Conservation (phyloP, 2,329 filamentous ascomycete genomes). For the Aspergillus terreus region DNA sequence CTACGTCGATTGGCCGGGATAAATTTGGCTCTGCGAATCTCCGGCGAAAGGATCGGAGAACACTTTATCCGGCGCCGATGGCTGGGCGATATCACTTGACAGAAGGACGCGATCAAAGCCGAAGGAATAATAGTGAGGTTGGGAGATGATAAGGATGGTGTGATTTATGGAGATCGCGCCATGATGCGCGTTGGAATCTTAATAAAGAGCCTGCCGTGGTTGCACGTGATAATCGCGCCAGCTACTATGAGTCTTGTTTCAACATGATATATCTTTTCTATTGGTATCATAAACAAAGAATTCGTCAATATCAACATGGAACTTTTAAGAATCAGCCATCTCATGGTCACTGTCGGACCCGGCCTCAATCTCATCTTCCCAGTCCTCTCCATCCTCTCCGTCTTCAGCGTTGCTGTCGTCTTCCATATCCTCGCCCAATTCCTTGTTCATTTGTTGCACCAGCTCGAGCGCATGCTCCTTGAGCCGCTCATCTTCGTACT, state of each 20-base stretch:
- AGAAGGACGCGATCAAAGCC: neutral
- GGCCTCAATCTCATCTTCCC: constrained; percentile 55
- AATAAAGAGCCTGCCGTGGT: neutral
- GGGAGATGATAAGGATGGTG: neutral
- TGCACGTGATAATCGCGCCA: neutral
- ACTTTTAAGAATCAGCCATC: constrained; percentile 51
- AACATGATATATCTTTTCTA: constrained; percentile 12
- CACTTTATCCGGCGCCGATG: constrained; percentile 28
- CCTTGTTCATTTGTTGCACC: constrained; percentile 55
- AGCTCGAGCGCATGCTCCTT: constrained; percentile 43
- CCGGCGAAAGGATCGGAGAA: constrained; percentile 22
- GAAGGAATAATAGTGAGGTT: neutral
- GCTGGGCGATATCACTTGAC: constrained; percentile 1
- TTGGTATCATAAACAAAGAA: constrained; percentile 15
- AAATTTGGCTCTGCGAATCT: constrained; percentile 26
- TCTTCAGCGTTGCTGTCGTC: constrained; percentile 56
- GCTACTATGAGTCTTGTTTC: neutral
- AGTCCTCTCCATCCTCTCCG: constrained; percentile 51
- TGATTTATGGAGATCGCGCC: too few relatives aligned
- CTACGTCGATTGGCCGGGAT: constrained; percentile 17
- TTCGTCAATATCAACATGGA: constrained; percentile 11
- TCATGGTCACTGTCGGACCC: constrained; percentile 48
- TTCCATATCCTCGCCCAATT: constrained; percentile 58
- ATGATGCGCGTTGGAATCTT: too few relatives aligned
- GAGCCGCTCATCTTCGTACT: constrained; percentile 62